Conservation (phyloP, 257 asterid genomes). For the Solanum tarijense region DNA sequence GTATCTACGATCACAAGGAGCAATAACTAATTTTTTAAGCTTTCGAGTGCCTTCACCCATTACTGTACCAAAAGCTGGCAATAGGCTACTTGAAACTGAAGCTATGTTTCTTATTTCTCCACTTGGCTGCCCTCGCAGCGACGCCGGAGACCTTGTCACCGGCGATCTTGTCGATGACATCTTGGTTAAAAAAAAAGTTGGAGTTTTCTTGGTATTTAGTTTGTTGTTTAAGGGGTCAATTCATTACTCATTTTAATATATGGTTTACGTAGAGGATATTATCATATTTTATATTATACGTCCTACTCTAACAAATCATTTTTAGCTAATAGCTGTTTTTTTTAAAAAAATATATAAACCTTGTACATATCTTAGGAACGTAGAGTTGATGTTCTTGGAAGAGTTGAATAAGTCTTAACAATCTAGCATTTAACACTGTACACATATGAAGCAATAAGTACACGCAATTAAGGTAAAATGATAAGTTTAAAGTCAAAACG, state of each 20-base stretch:
- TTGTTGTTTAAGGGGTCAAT: background rate
- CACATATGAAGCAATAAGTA: background rate
- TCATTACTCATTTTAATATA: background rate
- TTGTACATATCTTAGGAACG: background rate
- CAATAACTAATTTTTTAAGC: constrained; percentile 43
- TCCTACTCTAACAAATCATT: background rate
- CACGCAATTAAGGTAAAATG: background rate
- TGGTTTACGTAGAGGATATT: background rate
- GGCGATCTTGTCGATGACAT: constrained; percentile 32
- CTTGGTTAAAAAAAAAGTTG: background rate
- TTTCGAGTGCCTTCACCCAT: constrained; percentile 44
- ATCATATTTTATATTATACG: background rate
- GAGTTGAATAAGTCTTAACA: background rate
- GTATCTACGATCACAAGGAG: constrained; percentile 78
- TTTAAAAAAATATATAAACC: background rate
- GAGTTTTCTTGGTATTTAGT: background rate
- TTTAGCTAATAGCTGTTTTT: background rate
- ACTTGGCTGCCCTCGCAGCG: constrained; percentile 33
- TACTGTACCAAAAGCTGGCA: constrained; percentile 84
- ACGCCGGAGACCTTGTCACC: constrained; percentile 32
- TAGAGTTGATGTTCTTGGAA: background rate
- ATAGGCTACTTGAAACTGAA: constrained; percentile 79
- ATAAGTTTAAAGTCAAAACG: background rate
- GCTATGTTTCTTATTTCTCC: constrained; percentile 46
- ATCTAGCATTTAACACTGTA: background rate